Evolutionary conservation across 1,284 basidiomycete genomes (phyloP).

Genomic region (Heterobasidion occidentale): DNA sequence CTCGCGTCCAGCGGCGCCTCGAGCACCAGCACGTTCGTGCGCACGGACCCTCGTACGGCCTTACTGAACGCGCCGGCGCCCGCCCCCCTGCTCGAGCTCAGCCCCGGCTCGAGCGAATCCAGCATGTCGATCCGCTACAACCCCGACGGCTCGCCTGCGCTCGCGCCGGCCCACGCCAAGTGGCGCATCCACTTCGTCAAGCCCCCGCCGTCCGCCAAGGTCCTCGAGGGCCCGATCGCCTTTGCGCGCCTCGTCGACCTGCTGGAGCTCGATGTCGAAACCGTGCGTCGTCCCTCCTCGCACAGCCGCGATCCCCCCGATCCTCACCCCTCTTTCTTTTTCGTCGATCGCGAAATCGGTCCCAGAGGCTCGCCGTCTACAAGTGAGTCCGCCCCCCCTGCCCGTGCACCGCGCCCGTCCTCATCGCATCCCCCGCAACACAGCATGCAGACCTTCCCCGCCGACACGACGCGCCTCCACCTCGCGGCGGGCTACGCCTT

Average conservation of each 20-base stretch:
- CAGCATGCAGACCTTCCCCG: conserved; percentile 24
- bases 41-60: too few species aligned
- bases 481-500: conserved; percentile 33
- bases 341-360: too few species aligned
- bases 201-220: conserved; percentile 11
- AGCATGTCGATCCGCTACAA: conserved; percentile 8
- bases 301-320: neutral
- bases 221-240: conserved; percentile 10
- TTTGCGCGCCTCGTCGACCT: conserved; percentile 10
- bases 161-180: conserved; percentile 1
- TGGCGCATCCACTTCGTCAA: conserved; percentile 20
- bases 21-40: too few species aligned
- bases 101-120: conserved; percentile 9
- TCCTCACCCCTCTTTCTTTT: neutral
- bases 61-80: neutral
- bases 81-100: conserved; percentile 1
- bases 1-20: too few species aligned
- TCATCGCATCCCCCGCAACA: neutral
- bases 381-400: too few species aligned
- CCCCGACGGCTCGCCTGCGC: neutral
- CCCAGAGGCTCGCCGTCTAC: too few species aligned
- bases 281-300: conserved; percentile 6
- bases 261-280: conserved; percentile 14
- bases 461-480: conserved; percentile 30
- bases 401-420: neutral